Evolutionary conservation across 2,329 filamentous ascomycete genomes (phyloP).

Genomic region (Myriosclerotinia duriaeana): DNA sequence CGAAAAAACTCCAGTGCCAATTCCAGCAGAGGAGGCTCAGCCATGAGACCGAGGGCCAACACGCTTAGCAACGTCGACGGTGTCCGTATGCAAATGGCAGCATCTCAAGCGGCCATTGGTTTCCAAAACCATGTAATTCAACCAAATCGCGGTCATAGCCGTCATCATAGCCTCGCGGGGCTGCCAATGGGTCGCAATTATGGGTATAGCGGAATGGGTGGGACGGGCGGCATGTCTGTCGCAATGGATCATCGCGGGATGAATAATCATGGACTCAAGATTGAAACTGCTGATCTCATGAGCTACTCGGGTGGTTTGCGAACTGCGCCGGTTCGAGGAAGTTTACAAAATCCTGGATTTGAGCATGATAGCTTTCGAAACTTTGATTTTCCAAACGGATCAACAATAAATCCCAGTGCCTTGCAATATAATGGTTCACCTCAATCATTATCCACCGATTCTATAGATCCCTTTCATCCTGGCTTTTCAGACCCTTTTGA

Average conservation of each 20-base stretch:
- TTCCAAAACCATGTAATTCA: slow-evolving; percentile 15
- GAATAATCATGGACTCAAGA: slow-evolving; percentile 69
- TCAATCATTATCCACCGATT: slow-evolving; percentile 62
- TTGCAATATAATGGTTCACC: slow-evolving; percentile 83
- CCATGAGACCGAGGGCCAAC: slow-evolving; percentile 86
- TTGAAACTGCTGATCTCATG: slow-evolving; percentile 72
- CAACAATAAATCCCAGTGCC: slow-evolving; percentile 69
- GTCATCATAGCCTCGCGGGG: slow-evolving; percentile 72
- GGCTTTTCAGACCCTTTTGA: slow-evolving; percentile 58
- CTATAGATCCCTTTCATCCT: slow-evolving; percentile 59
- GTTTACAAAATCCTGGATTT: slow-evolving; percentile 64
- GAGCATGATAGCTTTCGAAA: slow-evolving; percentile 60
- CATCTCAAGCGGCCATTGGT: slow-evolving; percentile 46
- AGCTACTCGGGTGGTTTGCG: slow-evolving; percentile 69
- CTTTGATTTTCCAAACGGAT: slow-evolving; percentile 45
- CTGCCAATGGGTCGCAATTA: slow-evolving; percentile 62
- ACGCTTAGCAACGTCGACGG: slow-evolving; percentile 93
- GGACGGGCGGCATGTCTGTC: slow-evolving; percentile 60
- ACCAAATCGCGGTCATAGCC: slow-evolving; percentile 44
- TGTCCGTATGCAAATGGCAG: slow-evolving; percentile 68
- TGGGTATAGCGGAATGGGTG: slow-evolving; percentile 53
- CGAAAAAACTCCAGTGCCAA: slow-evolving; percentile 88
- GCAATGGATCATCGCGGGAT: slow-evolving; percentile 65
- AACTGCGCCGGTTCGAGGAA: slow-evolving; percentile 72
- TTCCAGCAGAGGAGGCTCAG: no score